A percentile compares a stretch with the other conserved stretches of the same genome.
Evolutionary conservation across 306 rosid genomes (phyloP).

Genomic region (Quercus agrifolia): DNA sequence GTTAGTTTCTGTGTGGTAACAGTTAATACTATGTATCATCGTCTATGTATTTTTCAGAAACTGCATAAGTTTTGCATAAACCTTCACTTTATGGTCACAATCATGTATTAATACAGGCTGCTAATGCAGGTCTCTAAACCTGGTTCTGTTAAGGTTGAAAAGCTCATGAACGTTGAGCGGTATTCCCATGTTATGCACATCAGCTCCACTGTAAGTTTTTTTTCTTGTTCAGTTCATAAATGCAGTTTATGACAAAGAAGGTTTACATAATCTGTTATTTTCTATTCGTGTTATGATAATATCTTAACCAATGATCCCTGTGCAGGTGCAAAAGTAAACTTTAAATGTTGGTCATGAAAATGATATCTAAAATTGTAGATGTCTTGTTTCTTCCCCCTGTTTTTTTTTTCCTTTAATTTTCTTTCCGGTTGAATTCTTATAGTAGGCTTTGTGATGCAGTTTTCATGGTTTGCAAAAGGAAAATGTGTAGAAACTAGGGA

Average conservation of each 20-base stretch:
- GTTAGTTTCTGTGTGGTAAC: background rate
- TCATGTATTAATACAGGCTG: constrained; percentile 9
- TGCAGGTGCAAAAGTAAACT: background rate
- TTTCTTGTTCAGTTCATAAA: background rate
- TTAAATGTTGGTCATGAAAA: background rate
- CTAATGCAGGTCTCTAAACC: constrained; percentile 79
- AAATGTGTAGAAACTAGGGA: no score
- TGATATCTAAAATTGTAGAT: background rate
- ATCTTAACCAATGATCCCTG: background rate
- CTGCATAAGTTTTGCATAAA: constrained; percentile 6
- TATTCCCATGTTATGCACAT: constrained; percentile 99
- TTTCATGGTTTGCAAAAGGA: no score
- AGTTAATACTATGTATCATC: background rate
- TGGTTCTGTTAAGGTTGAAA: constrained; percentile 87
- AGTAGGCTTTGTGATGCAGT: background rate
- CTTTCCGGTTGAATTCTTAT: background rate
- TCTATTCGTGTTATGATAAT: background rate
- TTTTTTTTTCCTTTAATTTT: background rate
- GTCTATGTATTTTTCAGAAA: background rate
- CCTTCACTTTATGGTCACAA: constrained; percentile 11
- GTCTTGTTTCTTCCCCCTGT: background rate
- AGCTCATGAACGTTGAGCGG: constrained; percentile 86
- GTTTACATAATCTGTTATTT: background rate
- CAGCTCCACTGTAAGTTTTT: constrained; percentile 85
- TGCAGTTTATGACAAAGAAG: background rate